Percentiles rank a stretch among this genome's conserved stretches.
These are phyloP conservation scores for Diddensiella caesifluorescens DNA, from an alignment of 805 yeast species.

Conservation along the genomic window DNA sequence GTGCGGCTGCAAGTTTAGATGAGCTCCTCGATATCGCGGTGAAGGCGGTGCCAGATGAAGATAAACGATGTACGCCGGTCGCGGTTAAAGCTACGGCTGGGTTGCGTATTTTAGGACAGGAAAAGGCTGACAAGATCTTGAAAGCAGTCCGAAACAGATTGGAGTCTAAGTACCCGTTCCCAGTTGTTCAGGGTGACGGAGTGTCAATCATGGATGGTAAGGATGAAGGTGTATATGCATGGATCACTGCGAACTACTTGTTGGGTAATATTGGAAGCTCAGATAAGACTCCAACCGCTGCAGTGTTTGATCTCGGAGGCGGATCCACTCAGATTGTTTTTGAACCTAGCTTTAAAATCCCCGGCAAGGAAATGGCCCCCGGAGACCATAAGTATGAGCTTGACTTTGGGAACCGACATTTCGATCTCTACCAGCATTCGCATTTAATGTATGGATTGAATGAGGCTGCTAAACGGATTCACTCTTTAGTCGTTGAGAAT, in stretches of 20 bases:
- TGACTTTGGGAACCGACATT: conserved; percentile 74
- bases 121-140: conserved; percentile 64
- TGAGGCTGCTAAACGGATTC: conserved; percentile 85
- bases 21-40: conserved; percentile 73
- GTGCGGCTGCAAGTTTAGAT: conserved; percentile 89
- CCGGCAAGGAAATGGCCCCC: conserved; percentile 55
- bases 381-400: conserved; percentile 86
- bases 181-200: conserved; percentile 83
- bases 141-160: conserved; percentile 71
- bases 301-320: conserved; percentile 97
- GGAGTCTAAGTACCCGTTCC: conserved; percentile 80
- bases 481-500: conserved; percentile 54
- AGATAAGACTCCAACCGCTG: conserved; percentile 79
- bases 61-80: conserved; percentile 80
- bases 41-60: conserved; percentile 64
- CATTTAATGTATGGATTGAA: conserved; percentile 94
- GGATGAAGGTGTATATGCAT: conserved; percentile 97
- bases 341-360: conserved; percentile 67
- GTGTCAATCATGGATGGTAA: conserved; percentile 91
- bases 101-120: conserved; percentile 75
- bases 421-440: conserved; percentile 83
- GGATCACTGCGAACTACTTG: conserved; percentile 94
- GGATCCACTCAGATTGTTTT: conserved; percentile 98
- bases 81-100: conserved; percentile 99
- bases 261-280: conserved; percentile 87